These are phyloP conservation scores for Chionographis japonica DNA, from an alignment of 106 monocot genomes.

Conservation along the genomic window DNA sequence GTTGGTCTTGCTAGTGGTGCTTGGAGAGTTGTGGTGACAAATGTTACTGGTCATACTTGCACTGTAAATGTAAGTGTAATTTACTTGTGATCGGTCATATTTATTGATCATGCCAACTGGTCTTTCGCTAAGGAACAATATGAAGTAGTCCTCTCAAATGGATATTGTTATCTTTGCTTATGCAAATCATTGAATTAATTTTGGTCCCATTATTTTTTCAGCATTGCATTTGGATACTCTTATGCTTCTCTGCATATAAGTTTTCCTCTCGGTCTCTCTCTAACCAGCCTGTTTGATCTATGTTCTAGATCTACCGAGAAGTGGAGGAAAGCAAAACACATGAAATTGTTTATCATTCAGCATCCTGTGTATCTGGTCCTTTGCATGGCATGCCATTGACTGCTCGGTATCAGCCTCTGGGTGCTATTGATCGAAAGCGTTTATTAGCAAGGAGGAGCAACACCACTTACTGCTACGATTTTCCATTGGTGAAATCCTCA, in stretches of 20 bases:
- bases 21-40: conserved; percentile 85
- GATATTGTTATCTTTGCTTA: neutral
- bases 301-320: conserved; percentile 80
- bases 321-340: conserved; percentile 66
- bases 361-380: conserved; percentile 43
- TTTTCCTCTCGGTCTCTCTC: neutral
- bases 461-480: conserved; percentile 98
- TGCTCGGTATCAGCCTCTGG: conserved; percentile 62
- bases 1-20: conserved; percentile 72
- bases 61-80: conserved; percentile 66
- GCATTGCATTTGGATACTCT: too few species aligned
- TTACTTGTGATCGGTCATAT: neutral
- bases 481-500: conserved; percentile 61
- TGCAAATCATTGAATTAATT: too few species aligned
- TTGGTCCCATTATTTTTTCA: too few species aligned
- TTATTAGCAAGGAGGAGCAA: conserved; percentile 70
- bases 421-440: conserved; percentile 65
- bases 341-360: conserved; percentile 71
- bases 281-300: neutral
- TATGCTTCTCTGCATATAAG: too few species aligned
- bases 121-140: neutral
- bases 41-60: conserved; percentile 90
- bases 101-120: neutral
- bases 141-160: neutral
- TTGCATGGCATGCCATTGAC: conserved; percentile 62